These are phyloP conservation scores for Anacardium occidentale DNA, from an alignment of 345 rosid species.

Conservation along the genomic window DNA sequence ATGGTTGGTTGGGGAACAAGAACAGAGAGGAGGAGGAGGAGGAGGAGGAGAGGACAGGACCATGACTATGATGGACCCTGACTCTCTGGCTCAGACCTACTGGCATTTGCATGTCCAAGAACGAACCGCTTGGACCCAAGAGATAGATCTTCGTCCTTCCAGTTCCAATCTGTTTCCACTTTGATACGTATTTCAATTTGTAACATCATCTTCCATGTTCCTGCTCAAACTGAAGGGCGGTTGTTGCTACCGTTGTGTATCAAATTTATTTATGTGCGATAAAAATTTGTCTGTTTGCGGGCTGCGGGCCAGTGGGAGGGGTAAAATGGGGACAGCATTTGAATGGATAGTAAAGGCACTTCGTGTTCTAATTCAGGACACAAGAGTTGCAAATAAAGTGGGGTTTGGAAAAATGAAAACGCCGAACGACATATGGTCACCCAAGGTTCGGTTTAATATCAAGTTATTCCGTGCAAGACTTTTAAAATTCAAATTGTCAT, in stretches of 20 bases:
- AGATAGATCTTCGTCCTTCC: slow-evolving; percentile 79
- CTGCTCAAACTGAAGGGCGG: no score
- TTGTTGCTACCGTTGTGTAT: background rate
- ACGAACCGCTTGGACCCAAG: slow-evolving; percentile 88
- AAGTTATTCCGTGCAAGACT: no score
- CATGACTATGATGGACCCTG: slow-evolving; percentile 66
- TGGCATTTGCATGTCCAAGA: slow-evolving; percentile 91
- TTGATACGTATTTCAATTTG: background rate
- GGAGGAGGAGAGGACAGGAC: slow-evolving; percentile 16
- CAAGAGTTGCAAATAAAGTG: no score
- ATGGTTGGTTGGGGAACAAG: slow-evolving; percentile 45
- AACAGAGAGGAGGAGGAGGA: slow-evolving; percentile 25
- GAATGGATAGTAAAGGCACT: slow-evolving; percentile 31
- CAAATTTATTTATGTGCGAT: background rate
- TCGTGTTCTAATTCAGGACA: no score
- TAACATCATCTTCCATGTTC: background rate
- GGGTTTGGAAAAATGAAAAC: no score
- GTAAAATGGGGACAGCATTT: slow-evolving; percentile 16
- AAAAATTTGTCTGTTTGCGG: background rate
- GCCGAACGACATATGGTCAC: no score
- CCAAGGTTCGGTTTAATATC: no score
- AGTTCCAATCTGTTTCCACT: slow-evolving; percentile 36
- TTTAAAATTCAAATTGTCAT: no score
- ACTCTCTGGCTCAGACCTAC: slow-evolving; percentile 84
- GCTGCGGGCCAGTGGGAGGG: background rate